Conservation (phyloP, 305 asterid genomes). For the Salvia sclarea region DNA sequence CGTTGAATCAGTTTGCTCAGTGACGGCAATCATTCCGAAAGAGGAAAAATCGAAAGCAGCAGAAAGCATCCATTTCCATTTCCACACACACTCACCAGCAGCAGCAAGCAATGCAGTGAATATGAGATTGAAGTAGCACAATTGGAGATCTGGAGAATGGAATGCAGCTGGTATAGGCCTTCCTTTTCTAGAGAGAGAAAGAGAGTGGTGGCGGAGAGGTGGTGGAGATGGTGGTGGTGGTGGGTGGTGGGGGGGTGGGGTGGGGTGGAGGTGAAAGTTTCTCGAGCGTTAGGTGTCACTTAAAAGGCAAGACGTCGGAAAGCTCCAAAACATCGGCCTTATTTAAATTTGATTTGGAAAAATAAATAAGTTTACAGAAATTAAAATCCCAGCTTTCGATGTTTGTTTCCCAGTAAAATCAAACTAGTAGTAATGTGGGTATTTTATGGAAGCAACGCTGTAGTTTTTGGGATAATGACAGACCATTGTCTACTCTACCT, state of each 20-base stretch:
- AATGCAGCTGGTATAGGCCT: slow-evolving; percentile 32
- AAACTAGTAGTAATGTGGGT: neutral
- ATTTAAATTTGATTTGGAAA: slow-evolving; percentile 28
- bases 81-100: slow-evolving; percentile 39
- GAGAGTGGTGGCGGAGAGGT: slow-evolving; percentile 32
- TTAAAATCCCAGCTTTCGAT: neutral
- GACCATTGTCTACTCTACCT: no score
- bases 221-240: slow-evolving; percentile 32
- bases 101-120: slow-evolving; percentile 42
- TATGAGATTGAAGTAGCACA: slow-evolving; percentile 21
- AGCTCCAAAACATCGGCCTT: slow-evolving; percentile 38
- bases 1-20: slow-evolving; percentile 18
- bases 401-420: slow-evolving; percentile 21
- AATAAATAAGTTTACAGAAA: neutral
- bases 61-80: slow-evolving; percentile 25
- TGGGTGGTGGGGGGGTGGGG: slow-evolving; percentile 16
- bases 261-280: slow-evolving; percentile 28
- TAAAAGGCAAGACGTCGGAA: slow-evolving; percentile 42
- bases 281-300: slow-evolving; percentile 45
- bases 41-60: neutral
- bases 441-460: neutral
- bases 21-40: slow-evolving; percentile 25
- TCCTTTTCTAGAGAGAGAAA: slow-evolving; percentile 25
- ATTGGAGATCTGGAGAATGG: slow-evolving; percentile 34
- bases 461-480: neutral